These are phyloP conservation scores for Cyclotella atomus DNA, from an alignment of 108 stramenopile genomes.

Conservation along the genomic window DNA sequence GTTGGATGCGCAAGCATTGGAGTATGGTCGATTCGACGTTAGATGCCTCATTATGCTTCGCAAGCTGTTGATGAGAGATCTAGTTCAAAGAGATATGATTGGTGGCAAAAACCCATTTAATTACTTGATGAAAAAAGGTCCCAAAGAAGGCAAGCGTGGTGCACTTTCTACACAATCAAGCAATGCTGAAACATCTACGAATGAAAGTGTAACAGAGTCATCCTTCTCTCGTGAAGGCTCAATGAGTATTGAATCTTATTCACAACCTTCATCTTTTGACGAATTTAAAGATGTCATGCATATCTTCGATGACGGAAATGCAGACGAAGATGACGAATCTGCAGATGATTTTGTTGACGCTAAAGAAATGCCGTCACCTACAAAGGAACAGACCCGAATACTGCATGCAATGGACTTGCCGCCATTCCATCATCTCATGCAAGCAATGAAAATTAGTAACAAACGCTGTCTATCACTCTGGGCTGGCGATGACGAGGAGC, in stretches of 20 bases:
- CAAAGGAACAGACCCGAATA: constrained; percentile 2
- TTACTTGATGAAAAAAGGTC: neutral
- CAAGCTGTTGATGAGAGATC: constrained; percentile 80
- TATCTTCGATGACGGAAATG: constrained; percentile 6
- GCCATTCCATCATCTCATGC: constrained; percentile 61
- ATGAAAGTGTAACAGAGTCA: constrained; percentile 1
- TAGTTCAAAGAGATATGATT: constrained; percentile 49
- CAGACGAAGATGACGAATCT: neutral
- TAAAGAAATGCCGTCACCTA: constrained; percentile 6
- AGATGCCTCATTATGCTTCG: constrained; percentile 74
- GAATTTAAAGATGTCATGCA: constrained; percentile 18
- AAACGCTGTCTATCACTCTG: constrained; percentile 69
- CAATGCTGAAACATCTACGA: neutral
- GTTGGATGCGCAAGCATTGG: constrained; percentile 79
- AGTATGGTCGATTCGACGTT: constrained; percentile 86
- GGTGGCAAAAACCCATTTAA: constrained; percentile 2
- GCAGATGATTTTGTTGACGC: constrained; percentile 11
- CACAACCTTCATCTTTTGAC: constrained; percentile 4
- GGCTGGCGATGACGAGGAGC: constrained; percentile 53
- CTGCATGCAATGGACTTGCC: constrained; percentile 54
- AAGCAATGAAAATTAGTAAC: constrained; percentile 67
- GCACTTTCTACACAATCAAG: neutral
- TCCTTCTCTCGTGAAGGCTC: neutral
- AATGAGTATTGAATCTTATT: neutral
- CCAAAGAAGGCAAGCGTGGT: neutral